Evolutionary conservation across 176 grass and related monocot species (phyloP).

Genomic region (Alloteropsis semialata): DNA sequence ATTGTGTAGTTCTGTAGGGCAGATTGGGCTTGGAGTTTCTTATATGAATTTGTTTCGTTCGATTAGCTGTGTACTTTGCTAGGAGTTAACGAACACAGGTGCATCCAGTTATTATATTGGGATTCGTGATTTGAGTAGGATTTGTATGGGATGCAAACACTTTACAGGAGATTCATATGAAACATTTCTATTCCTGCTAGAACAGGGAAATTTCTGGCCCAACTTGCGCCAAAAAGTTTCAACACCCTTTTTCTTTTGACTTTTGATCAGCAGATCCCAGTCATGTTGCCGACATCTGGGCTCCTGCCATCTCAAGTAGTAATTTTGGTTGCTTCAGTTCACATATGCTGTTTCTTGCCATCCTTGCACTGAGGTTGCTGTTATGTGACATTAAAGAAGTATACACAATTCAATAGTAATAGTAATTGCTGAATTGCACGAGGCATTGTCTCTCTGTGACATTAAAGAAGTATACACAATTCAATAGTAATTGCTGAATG

Average conservation of each 20-base stretch:
- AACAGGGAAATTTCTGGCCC: neutral
- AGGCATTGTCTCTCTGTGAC: too few species aligned
- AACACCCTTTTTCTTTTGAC: neutral
- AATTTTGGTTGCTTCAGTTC: neutral
- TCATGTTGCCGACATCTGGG: neutral
- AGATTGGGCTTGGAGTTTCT: too few species aligned
- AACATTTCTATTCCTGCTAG: neutral
- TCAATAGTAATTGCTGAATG: neutral
- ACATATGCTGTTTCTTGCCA: neutral
- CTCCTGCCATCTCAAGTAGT: neutral
- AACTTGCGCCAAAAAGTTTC: neutral
- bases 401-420: neutral
- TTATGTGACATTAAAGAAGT: neutral
- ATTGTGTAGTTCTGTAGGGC: neutral
- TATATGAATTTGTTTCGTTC: neutral
- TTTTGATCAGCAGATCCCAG: neutral
- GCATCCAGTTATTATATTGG: too few species aligned
- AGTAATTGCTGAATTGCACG: neutral
- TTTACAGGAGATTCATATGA: neutral
- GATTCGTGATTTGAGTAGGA: neutral
- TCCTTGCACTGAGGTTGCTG: neutral
- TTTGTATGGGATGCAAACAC: neutral
- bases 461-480: neutral
- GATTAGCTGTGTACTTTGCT: neutral
- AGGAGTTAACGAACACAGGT: neutral